These are phyloP conservation scores for Cytospora mali DNA, from an alignment of 2,329 filamentous ascomycete species.

Conservation along the genomic window DNA sequence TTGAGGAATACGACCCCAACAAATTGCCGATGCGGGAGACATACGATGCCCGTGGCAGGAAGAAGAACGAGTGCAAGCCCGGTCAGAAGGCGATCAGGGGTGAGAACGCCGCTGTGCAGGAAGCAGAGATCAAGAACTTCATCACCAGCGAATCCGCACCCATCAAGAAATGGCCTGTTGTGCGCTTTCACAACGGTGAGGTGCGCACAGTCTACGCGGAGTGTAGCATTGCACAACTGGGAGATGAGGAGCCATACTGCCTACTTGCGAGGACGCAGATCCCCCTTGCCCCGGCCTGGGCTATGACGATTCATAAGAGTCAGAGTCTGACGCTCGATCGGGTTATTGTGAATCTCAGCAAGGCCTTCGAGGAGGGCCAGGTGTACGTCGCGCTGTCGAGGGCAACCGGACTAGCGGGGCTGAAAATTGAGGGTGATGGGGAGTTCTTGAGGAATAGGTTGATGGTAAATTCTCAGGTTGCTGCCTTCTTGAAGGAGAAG, in stretches of 20 bases:
- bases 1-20: slow-evolving; percentile 39
- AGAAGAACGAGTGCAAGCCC: background rate
- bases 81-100: slow-evolving; percentile 37
- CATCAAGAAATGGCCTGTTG: slow-evolving; percentile 50
- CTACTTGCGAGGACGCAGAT: slow-evolving; percentile 61
- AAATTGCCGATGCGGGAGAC: slow-evolving; percentile 33
- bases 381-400: slow-evolving; percentile 65
- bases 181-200: slow-evolving; percentile 54
- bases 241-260: slow-evolving; percentile 48
- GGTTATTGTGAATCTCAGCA: slow-evolving; percentile 56
- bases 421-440: slow-evolving; percentile 44
- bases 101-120: slow-evolving; percentile 41
- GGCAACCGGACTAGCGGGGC: slow-evolving; percentile 53
- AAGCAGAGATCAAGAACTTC: slow-evolving; percentile 43
- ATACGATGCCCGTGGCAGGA: background rate
- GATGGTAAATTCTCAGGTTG: slow-evolving; percentile 40
- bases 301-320: slow-evolving; percentile 64
- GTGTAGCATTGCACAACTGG: slow-evolving; percentile 52
- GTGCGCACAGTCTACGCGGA: slow-evolving; percentile 52
- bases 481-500: slow-evolving; percentile 39
- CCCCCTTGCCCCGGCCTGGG: slow-evolving; percentile 62
- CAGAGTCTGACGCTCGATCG: slow-evolving; percentile 65
- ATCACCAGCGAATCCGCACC: slow-evolving; percentile 36
- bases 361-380: slow-evolving; percentile 59
- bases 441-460: slow-evolving; percentile 35